These are phyloP conservation scores for Fusarium veterinarium DNA, from an alignment of 2,329 filamentous ascomycete genomes.

Conservation along the genomic window DNA sequence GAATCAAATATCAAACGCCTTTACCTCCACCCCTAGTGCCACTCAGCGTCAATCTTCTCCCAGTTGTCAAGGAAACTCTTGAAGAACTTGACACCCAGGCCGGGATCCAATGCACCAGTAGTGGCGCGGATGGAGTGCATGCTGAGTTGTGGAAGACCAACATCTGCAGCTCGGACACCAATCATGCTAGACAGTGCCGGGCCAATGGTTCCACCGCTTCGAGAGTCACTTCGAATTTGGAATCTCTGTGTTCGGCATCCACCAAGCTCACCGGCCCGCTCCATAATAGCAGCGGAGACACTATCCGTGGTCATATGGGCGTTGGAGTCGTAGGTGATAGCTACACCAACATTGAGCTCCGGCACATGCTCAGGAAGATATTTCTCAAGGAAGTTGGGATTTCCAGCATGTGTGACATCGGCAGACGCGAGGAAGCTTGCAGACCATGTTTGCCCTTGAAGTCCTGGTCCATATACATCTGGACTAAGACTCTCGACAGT, in stretches of 20 bases:
- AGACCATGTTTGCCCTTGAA: conserved; percentile 80
- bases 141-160: conserved; percentile 88
- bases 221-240: conserved; percentile 92
- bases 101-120: conserved; percentile 86
- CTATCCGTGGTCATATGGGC: conserved; percentile 97
- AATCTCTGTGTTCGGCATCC: conserved; percentile 84
- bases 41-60: conserved; percentile 86
- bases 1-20: conserved; percentile 14
- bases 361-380: conserved; percentile 91
- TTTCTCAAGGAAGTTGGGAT: conserved; percentile 88
- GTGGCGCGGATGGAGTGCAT: conserved; percentile 96
- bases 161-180: conserved; percentile 86
- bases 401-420: conserved; percentile 93
- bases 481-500: conserved; percentile 76
- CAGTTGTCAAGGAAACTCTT: conserved; percentile 89
- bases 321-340: conserved; percentile 84
- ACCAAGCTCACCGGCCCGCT: conserved; percentile 79
- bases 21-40: conserved; percentile 55
- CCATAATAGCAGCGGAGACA: conserved; percentile 83
- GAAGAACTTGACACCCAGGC: conserved; percentile 87
- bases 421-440: conserved; percentile 82
- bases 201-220: conserved; percentile 94
- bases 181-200: conserved; percentile 86
- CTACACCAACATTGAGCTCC: conserved; percentile 87
- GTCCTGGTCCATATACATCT: conserved; percentile 63